Evolutionary conservation across 805 yeast species (phyloP), one percentile per base, ranked within the genome.

Genomic region (Ogataea minuta): DNA sequence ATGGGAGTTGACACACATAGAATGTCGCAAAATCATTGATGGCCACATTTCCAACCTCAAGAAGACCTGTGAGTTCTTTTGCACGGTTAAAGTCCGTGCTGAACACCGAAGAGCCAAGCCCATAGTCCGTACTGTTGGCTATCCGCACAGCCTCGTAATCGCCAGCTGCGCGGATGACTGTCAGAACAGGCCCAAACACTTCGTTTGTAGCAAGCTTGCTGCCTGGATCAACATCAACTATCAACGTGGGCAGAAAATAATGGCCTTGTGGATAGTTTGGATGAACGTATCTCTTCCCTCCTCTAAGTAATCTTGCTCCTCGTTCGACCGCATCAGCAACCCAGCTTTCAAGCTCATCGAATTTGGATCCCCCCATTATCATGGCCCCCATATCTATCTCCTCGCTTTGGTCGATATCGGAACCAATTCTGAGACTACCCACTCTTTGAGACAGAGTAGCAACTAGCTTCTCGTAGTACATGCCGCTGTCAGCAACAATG

Each of bases 11-110:
- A 50, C 96, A 90, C 24, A 93, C 87, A 56, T 90, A 88, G 57
- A 80, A 93, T 0, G 98, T 91, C 6, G 98, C 99, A 70, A 93
- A 93, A 67, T 93, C 99, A 62, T 93, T 93, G 46, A 93, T 86
- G 7, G 99, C 96, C 32, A 93, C 95, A 57, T 90, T 93, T 16
- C 99, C 99, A 29, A 90, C 74, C 25, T 79, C 72, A 50, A 93
- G 63, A 7, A 65, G 60, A 50, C 79, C 70, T 9, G 90, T 85
- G 21, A 88, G 77, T 34, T 67, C 64, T 53, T 79, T 76, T 43
- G 89, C 74, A 36, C 72, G 75, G 6, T 60, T 52, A 57, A 76
- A 75, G 52, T 75, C 70, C 13, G 69, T 67, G 19, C 97, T 95
- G 63, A 90, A 93, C 0, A 93, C 84, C 0, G 98, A 85, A 10